Base-by-base conservation (phyloP, 345 rosid species). In the Pistacia integerrima region DNA sequence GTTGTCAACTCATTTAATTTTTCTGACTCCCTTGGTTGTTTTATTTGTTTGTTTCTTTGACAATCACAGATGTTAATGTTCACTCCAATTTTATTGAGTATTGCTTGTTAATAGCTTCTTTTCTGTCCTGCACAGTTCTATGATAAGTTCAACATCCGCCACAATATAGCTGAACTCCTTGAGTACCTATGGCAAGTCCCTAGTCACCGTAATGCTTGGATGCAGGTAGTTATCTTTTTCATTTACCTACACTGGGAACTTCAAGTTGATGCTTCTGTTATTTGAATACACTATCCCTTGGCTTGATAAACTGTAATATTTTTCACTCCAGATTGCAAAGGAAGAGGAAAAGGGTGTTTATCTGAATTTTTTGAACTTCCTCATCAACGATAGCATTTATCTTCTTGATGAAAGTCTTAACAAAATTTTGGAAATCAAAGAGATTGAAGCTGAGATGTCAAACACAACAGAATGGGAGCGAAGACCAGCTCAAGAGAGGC, bases 311-410 rank as follows among this genome's bases (percentile, higher is more conserved):
- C 16, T 73, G 60, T 52, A 33, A 57, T 69, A 62, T 72, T 44
- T 73, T 33, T 56, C 56, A 35, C 82, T 89, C 60, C 95, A 97
- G 99, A 97, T 97, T 83, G 99, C 97, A 8, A 97, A 88, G 84
- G 97, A 94, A 86, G 98, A 97, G 85, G 99, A 97, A 74, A 97
- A 97, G 93, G 99, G 99, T 65, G 97, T 94, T 76, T 97, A 97
- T 82, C 84, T 97, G 87, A 97, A 97, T 84, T 97, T 97, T 91
- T 84, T 97, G 72, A 97, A 94, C 91, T 97, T 94, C 85, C 86
- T 97, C 79, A 90, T 97, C 81, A 97, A 97, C 28, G 99, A 97
- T 86, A 94, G 99, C 83, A 94, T 97, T 70, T 97, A 81, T 85
- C 99, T 97, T 83, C 95, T 97, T 48, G 98, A 97, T 82, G 99